Evolutionary conservation across 2,329 filamentous ascomycete genomes (phyloP), one percentile per base, ranked within the genome.

Genomic region (Allantophomopsis lycopodina): DNA sequence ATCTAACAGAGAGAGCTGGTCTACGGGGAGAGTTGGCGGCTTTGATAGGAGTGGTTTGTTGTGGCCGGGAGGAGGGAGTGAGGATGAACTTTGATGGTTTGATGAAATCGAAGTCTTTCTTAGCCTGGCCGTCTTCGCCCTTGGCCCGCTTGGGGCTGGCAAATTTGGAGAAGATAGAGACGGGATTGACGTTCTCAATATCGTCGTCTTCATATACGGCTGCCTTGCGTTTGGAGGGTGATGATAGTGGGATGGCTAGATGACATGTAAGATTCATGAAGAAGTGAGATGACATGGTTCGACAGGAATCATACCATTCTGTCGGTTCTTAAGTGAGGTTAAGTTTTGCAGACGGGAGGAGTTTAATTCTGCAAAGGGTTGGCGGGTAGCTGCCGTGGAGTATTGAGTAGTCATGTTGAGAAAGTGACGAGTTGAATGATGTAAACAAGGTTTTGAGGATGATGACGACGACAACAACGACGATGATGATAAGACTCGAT

Each of bases 351-450:
- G 67, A 49, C 83, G 75, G 41, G 76, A 64, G 50, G 68, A 69
- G 55, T 83, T 75, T 40, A 88, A 67, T 37, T 79, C 79, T 55
- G 77, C 83, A 58, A 88, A 87, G 5, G 83, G 83, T 61, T 85
- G 80, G 53, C 83, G 48, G 16, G 51, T 30, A 36, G 48, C 43
- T 48, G 49, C 50, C 47, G 53, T 48, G 40, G 48, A 15, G 30
- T 36, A 35, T 15, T 20, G 44, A 32, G 51, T 54, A 37, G 52
- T 45, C 49, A 51, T 53, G 43, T 17, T 43, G 40, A 33, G 17
- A 20, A 18, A 34, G 11, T 5, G 32, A 28, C 4, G 18, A 21
- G 12, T 8, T 7, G 35, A 16, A n/a, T 11, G n/a, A n/a, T 16
- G 14, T 18, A 20, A 36, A 18, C 35, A 28, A 17, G 28, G 28